These are phyloP conservation scores for Dothiorella sarmentorum DNA, from an alignment of 2,329 filamentous ascomycete genomes.

Conservation along the genomic window DNA sequence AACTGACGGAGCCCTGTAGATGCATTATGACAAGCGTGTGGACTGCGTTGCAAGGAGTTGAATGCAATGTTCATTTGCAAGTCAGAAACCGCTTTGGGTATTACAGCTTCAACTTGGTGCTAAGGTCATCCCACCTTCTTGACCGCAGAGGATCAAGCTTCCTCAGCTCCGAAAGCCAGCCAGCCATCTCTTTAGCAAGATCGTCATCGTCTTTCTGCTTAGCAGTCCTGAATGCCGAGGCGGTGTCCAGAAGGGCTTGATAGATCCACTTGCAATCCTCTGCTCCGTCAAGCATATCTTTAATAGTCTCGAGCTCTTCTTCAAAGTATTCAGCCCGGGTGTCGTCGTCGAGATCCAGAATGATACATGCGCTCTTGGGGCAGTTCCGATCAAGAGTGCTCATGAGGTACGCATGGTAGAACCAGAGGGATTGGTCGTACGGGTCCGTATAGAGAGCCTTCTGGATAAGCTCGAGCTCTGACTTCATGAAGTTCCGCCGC, in stretches of 20 bases:
- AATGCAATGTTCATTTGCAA: too few relatives aligned
- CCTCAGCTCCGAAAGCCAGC: conserved; percentile 61
- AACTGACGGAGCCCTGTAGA: too few relatives aligned
- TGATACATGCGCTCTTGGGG: conserved; percentile 56
- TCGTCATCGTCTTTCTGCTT: conserved; percentile 39
- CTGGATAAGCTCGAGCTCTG: conserved; percentile 73
- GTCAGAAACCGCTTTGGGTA: not conserved
- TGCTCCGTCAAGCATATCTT: conserved; percentile 63
- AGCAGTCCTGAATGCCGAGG: conserved; percentile 36
- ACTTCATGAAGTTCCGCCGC: conserved; percentile 67
- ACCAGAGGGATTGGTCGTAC: conserved; percentile 94
- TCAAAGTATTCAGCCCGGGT: conserved; percentile 64
- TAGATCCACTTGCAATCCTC: conserved; percentile 84
- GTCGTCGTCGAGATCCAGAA: conserved; percentile 57
- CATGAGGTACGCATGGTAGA: conserved; percentile 89
- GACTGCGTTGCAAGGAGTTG: not conserved
- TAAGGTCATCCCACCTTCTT: conserved; percentile 67
- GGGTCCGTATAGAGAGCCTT: conserved; percentile 82
- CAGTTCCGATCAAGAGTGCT: conserved; percentile 56
- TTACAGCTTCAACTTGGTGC: conserved; percentile 13
- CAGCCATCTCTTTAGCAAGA: conserved; percentile 50
- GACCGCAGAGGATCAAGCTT: conserved; percentile 69
- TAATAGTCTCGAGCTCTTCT: conserved; percentile 70
- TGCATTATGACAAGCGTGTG: too few relatives aligned
- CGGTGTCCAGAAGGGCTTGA: conserved; percentile 76